These are phyloP conservation scores for Teratosphaeria viscida DNA, from an alignment of 2,329 filamentous ascomycete genomes.

Conservation along the genomic window DNA sequence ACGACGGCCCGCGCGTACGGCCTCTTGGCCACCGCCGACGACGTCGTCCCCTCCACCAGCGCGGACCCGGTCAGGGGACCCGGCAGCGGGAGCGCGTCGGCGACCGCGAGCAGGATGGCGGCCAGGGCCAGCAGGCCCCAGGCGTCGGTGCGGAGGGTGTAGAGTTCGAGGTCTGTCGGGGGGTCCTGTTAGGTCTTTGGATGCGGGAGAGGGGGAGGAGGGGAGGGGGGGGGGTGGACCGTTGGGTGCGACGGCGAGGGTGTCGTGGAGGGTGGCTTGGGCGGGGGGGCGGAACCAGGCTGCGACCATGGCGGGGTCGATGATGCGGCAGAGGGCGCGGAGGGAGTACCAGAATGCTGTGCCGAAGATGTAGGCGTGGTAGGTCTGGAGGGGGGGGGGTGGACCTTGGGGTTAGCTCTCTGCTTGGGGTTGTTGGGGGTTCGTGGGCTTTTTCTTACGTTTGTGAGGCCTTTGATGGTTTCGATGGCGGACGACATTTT, in stretches of 20 bases:
- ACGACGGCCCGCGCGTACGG: slow-evolving; percentile 24
- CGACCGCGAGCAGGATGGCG: slow-evolving; percentile 21
- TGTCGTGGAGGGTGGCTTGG: not conserved
- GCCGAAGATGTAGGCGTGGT: slow-evolving; percentile 19
- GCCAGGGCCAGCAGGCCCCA: slow-evolving; percentile 25
- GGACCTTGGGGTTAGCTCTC: not conserved
- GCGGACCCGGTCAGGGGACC: slow-evolving; percentile 11
- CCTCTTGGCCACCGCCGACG: slow-evolving; percentile 12
- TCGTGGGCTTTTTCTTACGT: not conserved
- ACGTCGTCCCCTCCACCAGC: slow-evolving; percentile 6
- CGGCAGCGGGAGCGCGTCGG: slow-evolving; percentile 22
- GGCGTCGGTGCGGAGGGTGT: slow-evolving; percentile 28
- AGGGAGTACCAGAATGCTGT: slow-evolving; percentile 28
- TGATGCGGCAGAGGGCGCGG: slow-evolving; percentile 22
- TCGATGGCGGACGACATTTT: slow-evolving; percentile 1
- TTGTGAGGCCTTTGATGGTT: slow-evolving; percentile 8
- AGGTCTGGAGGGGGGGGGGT: slow-evolving; percentile 7
- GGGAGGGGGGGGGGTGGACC: not conserved
- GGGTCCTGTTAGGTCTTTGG: too few species aligned
- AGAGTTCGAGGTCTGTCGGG: slow-evolving; percentile 27
- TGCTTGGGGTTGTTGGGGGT: not conserved
- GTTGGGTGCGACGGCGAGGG: slow-evolving; percentile 4
- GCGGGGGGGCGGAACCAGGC: slow-evolving; percentile 21
- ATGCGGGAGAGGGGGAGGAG: too few species aligned
- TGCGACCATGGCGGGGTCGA: slow-evolving; percentile 24